These are phyloP conservation scores for Daldinia sp. DNA, from an alignment of 2,329 filamentous ascomycete species.

Conservation along the genomic window DNA sequence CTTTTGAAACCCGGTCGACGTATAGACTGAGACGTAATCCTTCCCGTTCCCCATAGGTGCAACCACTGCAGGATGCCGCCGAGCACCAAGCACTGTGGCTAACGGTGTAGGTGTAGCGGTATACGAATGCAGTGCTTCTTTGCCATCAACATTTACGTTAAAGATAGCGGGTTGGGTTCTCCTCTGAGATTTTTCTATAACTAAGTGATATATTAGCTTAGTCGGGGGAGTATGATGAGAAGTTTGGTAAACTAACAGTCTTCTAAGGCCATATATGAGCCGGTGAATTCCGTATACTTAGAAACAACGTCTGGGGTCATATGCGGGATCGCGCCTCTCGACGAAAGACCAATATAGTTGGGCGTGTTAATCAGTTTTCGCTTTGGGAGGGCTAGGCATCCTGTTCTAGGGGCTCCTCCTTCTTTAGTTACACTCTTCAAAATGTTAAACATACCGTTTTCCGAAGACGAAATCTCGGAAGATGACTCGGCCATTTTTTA, in stretches of 20 bases:
- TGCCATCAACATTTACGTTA: constrained; percentile 47
- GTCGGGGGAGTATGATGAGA: not conserved
- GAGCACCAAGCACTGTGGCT: constrained; percentile 76
- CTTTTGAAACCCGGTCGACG: constrained; percentile 83
- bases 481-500: constrained; percentile 19
- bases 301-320: constrained; percentile 83
- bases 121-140: constrained; percentile 76
- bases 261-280: constrained; percentile 84
- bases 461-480: constrained; percentile 5
- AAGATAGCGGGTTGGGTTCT: constrained; percentile 59
- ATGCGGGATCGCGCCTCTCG: constrained; percentile 86
- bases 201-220: constrained; percentile 47
- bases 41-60: constrained; percentile 76
- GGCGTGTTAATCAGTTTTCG: constrained; percentile 80
- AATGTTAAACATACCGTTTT: constrained; percentile 54
- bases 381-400: constrained; percentile 67
- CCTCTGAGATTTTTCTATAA: constrained; percentile 59
- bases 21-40: constrained; percentile 77
- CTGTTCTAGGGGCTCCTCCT: constrained; percentile 67
- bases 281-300: constrained; percentile 70
- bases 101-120: constrained; percentile 73
- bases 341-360: constrained; percentile 80
- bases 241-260: constrained; percentile 74
- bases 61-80: constrained; percentile 77
- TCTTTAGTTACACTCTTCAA: constrained; percentile 52